Base-by-base conservation (phyloP, 2,329 filamentous ascomycete species). In the Colletotrichum sp. region DNA sequence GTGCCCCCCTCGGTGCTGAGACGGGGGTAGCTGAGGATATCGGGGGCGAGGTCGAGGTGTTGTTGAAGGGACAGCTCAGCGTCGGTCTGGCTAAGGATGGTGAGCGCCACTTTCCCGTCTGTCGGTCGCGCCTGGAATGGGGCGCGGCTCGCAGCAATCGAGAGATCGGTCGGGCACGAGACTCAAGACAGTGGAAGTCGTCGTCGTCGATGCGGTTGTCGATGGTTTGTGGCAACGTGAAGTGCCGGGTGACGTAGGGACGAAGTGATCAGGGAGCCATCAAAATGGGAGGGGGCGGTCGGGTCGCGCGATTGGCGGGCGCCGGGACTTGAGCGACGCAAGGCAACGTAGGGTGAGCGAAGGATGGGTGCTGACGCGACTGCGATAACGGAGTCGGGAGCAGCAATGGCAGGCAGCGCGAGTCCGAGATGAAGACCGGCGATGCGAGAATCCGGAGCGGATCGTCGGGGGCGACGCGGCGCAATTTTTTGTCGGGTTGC, bases 1-100 rank as follows among this genome's bases (percentile, higher is more conserved):
- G 87, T 84, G 83, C 90, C 90, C 86, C 86, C 87, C 85, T 91
- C 90, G 80, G 79, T 76, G 67, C 79, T 79, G 84, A 78, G 80
- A 85, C 85, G 83, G 88, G 86, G 81, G 82, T 88, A 90, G 77
- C 86, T 86, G 80, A 88, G 84, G 79, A 92, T 85, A 78, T 89
- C 87, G 66, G 89, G 89, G 72, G 88, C 85, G 78, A 92, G 86
- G 78, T 91, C 89, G 78, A 92, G 87, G 79, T 92, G 90, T 82
- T 92, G 90, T 83, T 92, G 90, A 59, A 92, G 86, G 77, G 90
- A 91, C 77, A 92, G 87, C 82, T 91, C 88, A 79, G 88, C 86
- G 74, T 90, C 88, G 84, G 85, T 85, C 80, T 88, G 88, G 82
- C 84, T 88, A 83, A 90, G 85, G 79, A 90, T 85, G 74, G 89